Evolutionary conservation across 257 asterid genomes (phyloP), one percentile per base, ranked within the genome.

Genomic region (Echium plantagineum): DNA sequence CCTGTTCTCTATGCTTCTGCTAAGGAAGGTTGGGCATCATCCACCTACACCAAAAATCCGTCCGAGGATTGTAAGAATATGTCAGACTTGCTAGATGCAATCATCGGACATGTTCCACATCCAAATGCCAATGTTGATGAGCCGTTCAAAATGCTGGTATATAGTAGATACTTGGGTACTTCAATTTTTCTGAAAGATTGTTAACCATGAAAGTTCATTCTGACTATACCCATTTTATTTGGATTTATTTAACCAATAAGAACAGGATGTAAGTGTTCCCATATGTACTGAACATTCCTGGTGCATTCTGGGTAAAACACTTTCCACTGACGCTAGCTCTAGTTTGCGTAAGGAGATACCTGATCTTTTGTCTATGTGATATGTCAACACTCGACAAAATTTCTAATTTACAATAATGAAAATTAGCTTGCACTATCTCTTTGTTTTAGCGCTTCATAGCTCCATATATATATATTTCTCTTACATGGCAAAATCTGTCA

Each of bases 1-100:
- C 96, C 98, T 24, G 98, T 93, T 71, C 93, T 93, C 52, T 93
- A 93, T 75, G 97, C 97, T 24, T 93, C 98, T 69, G 98, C 98
- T 31, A 93, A 93, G 73, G 97, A 93, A 86, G 98, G 98, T 61
- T 93, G 98, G 98, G 95, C 98, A 61, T 93, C 97, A 24, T 61
- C 90, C 55, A 75, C 79, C 51, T 93, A 84, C 56, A 93, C 97
- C 52, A 93, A 93, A 81, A 75, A 74, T 67, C 98, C 98, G 20
- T 68, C 81, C 16, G 82, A 76, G 64, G 89, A 89, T 65, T 78
- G 71, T 20, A 89, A 74, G 76, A 85, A 89, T 74, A 93, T 93
- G 98, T 78, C 98, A 20, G 82, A 81, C 55, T 80, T 93, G 81
- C 97, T 93, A 54, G 94, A 93, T 78, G 89, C 98, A 61, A 76